Percentiles rank a stretch among this genome's conserved stretches.
Evolutionary conservation across 1,139 yeast genomes (phyloP).

Genomic region (Suhomyces maxii): DNA sequence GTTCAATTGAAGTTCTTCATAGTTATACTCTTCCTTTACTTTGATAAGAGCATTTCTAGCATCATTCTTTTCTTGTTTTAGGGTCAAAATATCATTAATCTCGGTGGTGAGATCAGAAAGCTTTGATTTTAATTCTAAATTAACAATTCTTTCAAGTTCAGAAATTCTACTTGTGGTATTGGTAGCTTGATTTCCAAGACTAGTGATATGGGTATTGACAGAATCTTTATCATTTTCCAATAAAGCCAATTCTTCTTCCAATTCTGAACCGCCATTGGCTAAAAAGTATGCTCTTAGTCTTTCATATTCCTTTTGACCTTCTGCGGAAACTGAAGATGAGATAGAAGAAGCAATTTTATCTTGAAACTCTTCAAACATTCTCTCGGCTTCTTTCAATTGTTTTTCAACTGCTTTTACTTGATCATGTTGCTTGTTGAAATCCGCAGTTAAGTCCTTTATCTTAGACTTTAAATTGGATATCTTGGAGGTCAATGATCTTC

Average conservation of each 20-base stretch:
- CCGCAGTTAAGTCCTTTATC: conserved; percentile 52
- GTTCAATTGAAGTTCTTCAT: conserved; percentile 56
- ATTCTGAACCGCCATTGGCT: conserved; percentile 56
- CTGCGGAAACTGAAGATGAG: conserved; percentile 41
- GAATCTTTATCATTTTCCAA: conserved; percentile 48
- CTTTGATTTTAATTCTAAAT: conserved; percentile 33
- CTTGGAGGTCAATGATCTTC: conserved; percentile 48
- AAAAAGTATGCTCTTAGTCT: conserved; percentile 57
- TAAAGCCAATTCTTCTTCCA: conserved; percentile 52
- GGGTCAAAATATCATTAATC: conserved; percentile 33
- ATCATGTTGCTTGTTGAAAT: conserved; percentile 52
- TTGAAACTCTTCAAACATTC: conserved; percentile 47
- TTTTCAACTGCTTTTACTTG: conserved; percentile 42
- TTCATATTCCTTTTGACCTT: conserved; percentile 62
- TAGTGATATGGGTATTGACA: conserved; percentile 36
- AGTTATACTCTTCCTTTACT: conserved; percentile 45
- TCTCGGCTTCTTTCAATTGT: conserved; percentile 50
- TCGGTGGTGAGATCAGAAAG: conserved; percentile 35
- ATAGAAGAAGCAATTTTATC: conserved; percentile 27
- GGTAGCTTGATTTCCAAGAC: conserved; percentile 44
- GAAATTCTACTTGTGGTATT: conserved; percentile 41
- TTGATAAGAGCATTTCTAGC: conserved; percentile 42
- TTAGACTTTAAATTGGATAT: conserved; percentile 51
- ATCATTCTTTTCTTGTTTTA: conserved; percentile 43
- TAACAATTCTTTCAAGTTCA: conserved; percentile 31